Evolutionary conservation across 257 asterid genomes (phyloP).

Genomic region (Lithospermum erythrorhizon): DNA sequence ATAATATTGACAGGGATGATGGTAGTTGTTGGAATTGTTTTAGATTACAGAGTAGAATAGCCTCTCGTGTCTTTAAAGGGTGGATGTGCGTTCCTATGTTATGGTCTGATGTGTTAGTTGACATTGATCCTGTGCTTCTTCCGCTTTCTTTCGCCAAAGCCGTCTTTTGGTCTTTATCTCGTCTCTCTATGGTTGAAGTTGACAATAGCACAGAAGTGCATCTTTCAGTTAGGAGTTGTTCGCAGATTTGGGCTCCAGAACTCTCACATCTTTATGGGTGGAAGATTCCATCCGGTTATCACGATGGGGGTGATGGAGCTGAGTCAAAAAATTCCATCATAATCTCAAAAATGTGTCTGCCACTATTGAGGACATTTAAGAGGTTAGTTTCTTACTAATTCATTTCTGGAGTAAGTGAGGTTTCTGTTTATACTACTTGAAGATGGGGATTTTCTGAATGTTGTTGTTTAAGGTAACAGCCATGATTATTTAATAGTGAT

Average conservation of each 20-base stretch:
- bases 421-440: constrained; percentile 9
- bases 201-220: constrained; percentile 37
- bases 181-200: constrained; percentile 59
- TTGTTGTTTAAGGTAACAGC: constrained; percentile 3
- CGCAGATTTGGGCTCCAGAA: constrained; percentile 58
- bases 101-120: constrained; percentile 92
- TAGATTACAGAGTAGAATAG: constrained; percentile 51
- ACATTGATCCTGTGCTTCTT: constrained; percentile 57
- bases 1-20: constrained; percentile 37
- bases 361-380: constrained; percentile 77
- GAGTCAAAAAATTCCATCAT: constrained; percentile 64
- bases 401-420: constrained; percentile 12
- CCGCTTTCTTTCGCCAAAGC: constrained; percentile 82
- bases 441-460: constrained; percentile 5
- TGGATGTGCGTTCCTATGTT: constrained; percentile 99
- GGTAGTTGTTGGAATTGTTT: constrained; percentile 77
- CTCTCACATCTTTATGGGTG: constrained; percentile 70
- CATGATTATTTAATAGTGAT: constrained; percentile 12
- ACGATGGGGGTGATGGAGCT: constrained; percentile 78
- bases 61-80: constrained; percentile 49
- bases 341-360: constrained; percentile 63
- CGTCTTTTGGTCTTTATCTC: constrained; percentile 84
- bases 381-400: constrained; percentile 39
- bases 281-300: constrained; percentile 85
- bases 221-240: constrained; percentile 57